Conservation (phyloP, 129 eudicot genomes). For the Flaveria linearis region DNA sequence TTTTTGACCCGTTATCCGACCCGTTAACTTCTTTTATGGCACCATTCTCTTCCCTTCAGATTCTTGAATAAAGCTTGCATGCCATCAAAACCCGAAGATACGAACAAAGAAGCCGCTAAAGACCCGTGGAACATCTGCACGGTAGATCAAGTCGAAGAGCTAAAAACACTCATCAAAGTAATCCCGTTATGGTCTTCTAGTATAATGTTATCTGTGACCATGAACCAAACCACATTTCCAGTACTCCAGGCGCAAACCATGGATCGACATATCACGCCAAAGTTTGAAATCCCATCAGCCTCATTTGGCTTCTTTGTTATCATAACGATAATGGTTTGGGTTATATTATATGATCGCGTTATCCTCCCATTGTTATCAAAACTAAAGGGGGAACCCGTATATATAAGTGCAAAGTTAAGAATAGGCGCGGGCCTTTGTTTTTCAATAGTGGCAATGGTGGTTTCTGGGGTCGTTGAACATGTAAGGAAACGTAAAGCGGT, state of each 20-base stretch:
- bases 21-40: neutral
- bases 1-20: neutral
- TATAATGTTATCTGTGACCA: conserved; percentile 58
- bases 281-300: conserved; percentile 71
- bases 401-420: conserved; percentile 53
- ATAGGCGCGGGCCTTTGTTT: conserved; percentile 76
- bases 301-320: conserved; percentile 58
- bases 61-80: conserved; percentile 85
- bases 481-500: conserved; percentile 51
- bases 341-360: conserved; percentile 65
- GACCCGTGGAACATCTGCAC: conserved; percentile 74
- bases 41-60: conserved; percentile 39
- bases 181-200: conserved; percentile 80
- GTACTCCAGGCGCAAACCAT: conserved; percentile 66
- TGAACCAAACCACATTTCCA: conserved; percentile 58
- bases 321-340: conserved; percentile 59
- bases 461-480: conserved; percentile 63
- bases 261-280: conserved; percentile 66
- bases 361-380: conserved; percentile 68
- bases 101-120: conserved; percentile 28
- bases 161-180: conserved; percentile 68
- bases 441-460: conserved; percentile 54
- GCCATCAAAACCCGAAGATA: conserved; percentile 47
- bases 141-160: conserved; percentile 79
- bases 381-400: conserved; percentile 51